Conservation (phyloP, 345 rosid genomes). For the Combretum micranthum region DNA sequence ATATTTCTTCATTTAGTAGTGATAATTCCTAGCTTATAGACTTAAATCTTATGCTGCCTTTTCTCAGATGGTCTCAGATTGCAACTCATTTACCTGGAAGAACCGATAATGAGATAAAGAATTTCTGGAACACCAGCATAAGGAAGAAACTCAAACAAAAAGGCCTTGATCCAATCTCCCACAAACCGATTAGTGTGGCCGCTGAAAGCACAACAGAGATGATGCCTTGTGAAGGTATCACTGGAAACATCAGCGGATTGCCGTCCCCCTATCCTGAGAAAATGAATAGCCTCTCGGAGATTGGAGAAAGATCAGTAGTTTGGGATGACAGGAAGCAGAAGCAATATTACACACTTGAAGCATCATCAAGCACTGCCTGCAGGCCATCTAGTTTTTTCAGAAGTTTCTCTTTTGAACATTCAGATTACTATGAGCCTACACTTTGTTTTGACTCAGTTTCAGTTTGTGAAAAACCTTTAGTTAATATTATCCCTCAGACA, state of each 20-base stretch:
- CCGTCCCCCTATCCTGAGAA: neutral
- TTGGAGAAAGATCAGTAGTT: too few species aligned
- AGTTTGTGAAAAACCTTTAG: too few species aligned
- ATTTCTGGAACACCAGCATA: conserved; percentile 59
- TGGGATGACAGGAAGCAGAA: too few species aligned
- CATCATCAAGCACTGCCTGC: too few species aligned
- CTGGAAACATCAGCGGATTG: neutral
- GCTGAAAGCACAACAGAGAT: conserved; percentile 7
- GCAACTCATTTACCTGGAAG: conserved; percentile 56
- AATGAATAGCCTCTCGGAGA: neutral
- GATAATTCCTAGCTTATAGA: neutral
- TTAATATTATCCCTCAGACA: too few species aligned
- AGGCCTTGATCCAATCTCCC: conserved; percentile 63
- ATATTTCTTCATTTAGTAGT: neutral
- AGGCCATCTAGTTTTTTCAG: too few species aligned
- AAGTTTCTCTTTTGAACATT: too few species aligned
- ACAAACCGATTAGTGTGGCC: conserved; percentile 43
- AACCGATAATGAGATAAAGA: conserved; percentile 63
- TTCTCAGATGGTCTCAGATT: conserved; percentile 62
- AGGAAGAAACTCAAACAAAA: conserved; percentile 57
- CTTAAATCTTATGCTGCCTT: neutral
- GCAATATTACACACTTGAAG: too few species aligned
- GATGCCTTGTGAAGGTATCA: conserved; percentile 7
- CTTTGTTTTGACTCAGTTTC: too few species aligned
- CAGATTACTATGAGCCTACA: too few species aligned